Evolutionary conservation across 2,329 filamentous ascomycete genomes (phyloP).

Genomic region (Aspergillus felis): DNA sequence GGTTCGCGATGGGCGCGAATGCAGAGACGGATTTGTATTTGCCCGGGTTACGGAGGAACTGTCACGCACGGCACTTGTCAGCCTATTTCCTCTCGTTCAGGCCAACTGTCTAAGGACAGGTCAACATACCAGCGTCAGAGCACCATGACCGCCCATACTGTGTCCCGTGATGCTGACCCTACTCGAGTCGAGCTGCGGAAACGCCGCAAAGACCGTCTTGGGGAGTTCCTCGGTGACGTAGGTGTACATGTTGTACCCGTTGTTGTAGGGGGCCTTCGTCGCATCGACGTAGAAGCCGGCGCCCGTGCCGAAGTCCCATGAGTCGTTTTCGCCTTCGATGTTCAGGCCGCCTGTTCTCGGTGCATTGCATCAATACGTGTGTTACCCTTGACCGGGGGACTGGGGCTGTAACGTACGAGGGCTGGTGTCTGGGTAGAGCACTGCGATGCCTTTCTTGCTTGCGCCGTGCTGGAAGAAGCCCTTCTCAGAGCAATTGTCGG

Average conservation of each 20-base stretch:
- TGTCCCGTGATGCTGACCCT: conserved; percentile 86
- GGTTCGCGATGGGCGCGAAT: conserved; percentile 88
- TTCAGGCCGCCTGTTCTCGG: conserved; percentile 60
- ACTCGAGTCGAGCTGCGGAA: conserved; percentile 64
- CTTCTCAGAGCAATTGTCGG: conserved; percentile 71
- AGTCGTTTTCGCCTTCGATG: conserved; percentile 78
- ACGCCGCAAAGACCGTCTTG: conserved; percentile 65
- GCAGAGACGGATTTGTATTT: conserved; percentile 85
- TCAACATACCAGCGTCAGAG: conserved; percentile 63
- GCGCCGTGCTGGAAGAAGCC: conserved; percentile 90
- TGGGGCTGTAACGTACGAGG: conserved; percentile 62
- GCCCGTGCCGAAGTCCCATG: conserved; percentile 86
- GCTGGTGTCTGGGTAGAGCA: conserved; percentile 93
- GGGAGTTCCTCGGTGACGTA: conserved; percentile 93
- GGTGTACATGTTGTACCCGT: conserved; percentile 88
- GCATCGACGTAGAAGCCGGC: conserved; percentile 96
- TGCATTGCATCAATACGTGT: not conserved
- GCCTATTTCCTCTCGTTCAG: too few relatives aligned
- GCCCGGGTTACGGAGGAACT: conserved; percentile 86
- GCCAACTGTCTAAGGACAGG: too few relatives aligned
- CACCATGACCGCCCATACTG: conserved; percentile 96
- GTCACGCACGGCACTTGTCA: not conserved
- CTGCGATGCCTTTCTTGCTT: conserved; percentile 74
- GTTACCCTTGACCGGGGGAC: not conserved
- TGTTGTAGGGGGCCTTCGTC: conserved; percentile 66